These are phyloP conservation scores for Angomonas ambiguus DNA, from an alignment of 208 protist species.

Conservation along the genomic window DNA sequence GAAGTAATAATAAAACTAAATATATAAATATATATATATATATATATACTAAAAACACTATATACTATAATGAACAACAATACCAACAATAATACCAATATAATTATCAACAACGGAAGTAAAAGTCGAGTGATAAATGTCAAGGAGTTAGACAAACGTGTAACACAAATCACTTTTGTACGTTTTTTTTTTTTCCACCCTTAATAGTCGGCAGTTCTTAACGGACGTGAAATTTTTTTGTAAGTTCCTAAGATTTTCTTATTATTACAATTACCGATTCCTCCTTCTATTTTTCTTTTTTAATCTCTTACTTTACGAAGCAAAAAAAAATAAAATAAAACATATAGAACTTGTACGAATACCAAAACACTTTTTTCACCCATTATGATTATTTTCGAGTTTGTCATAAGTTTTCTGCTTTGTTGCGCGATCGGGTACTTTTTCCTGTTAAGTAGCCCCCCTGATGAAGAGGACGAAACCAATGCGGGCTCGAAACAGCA, in stretches of 20 bases:
- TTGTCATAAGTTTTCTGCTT: slow-evolving; percentile 51
- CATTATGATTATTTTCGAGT: slow-evolving; percentile 43
- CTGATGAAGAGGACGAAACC: slow-evolving; percentile 24
- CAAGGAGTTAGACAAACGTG: too few species aligned
- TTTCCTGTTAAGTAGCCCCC: slow-evolving; percentile 54
- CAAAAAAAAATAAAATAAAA: slow-evolving; percentile 8
- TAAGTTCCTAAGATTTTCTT: not conserved
- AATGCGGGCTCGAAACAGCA: not conserved
- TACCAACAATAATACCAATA: not conserved
- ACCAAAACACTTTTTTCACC: too few species aligned
- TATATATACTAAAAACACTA: slow-evolving; percentile 5
- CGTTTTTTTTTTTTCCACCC: too few species aligned
- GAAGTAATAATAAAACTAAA: not conserved
- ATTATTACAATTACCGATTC: not conserved
- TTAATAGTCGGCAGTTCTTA: too few species aligned
- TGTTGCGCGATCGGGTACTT: slow-evolving; percentile 53
- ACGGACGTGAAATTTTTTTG: too few species aligned
- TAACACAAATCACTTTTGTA: too few species aligned
- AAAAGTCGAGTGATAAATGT: too few species aligned
- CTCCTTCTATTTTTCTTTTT: not conserved
- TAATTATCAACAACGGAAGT: not conserved
- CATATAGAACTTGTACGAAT: too few species aligned
- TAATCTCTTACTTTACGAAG: not conserved
- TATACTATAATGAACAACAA: not conserved
- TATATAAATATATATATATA: slow-evolving; percentile 12